Evolutionary conservation across 495 filamentous ascomycete species (phyloP).

Genomic region (Alectoria sarmentosa): DNA sequence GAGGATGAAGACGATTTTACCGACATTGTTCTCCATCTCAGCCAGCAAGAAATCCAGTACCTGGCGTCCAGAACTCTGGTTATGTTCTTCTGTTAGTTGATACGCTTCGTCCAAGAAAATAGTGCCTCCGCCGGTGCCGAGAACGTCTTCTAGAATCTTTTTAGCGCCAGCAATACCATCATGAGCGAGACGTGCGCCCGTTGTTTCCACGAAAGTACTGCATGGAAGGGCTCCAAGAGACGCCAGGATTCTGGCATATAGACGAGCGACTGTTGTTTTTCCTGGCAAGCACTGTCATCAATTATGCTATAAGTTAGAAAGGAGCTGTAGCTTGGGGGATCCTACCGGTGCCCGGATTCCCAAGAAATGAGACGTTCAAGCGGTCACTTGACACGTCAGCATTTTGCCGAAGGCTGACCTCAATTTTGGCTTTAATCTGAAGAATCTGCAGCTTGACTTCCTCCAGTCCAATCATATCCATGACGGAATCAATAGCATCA

Average conservation of each 20-base stretch:
- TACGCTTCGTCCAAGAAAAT: constrained; percentile 74
- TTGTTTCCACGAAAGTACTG: constrained; percentile 52
- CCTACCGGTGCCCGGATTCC: constrained; percentile 75
- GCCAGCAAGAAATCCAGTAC: constrained; percentile 70
- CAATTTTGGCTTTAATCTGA: constrained; percentile 59
- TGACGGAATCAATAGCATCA: constrained; percentile 53
- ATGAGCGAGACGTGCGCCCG: constrained; percentile 60
- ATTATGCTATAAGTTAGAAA: not conserved
- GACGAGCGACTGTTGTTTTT: constrained; percentile 75
- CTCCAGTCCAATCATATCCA: constrained; percentile 68
- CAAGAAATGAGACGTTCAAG: constrained; percentile 57
- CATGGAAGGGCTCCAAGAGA: constrained; percentile 52
- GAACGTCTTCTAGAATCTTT: constrained; percentile 49
- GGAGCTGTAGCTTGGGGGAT: not conserved
- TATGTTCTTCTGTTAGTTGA: constrained; percentile 46
- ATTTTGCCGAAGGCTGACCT: constrained; percentile 50
- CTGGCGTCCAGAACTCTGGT: constrained; percentile 42
- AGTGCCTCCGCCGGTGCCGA: constrained; percentile 55
- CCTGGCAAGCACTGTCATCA: constrained; percentile 36
- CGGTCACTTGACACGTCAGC: constrained; percentile 50
- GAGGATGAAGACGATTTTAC: constrained; percentile 69
- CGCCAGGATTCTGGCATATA: constrained; percentile 64
- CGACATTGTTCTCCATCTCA: constrained; percentile 66
- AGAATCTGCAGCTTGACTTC: constrained; percentile 60
- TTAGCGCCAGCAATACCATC: constrained; percentile 51